A percentile compares a stretch with the other conserved stretches of the same genome.
These are phyloP conservation scores for Tuber indicum DNA, from an alignment of 495 filamentous ascomycete genomes.

Conservation along the genomic window DNA sequence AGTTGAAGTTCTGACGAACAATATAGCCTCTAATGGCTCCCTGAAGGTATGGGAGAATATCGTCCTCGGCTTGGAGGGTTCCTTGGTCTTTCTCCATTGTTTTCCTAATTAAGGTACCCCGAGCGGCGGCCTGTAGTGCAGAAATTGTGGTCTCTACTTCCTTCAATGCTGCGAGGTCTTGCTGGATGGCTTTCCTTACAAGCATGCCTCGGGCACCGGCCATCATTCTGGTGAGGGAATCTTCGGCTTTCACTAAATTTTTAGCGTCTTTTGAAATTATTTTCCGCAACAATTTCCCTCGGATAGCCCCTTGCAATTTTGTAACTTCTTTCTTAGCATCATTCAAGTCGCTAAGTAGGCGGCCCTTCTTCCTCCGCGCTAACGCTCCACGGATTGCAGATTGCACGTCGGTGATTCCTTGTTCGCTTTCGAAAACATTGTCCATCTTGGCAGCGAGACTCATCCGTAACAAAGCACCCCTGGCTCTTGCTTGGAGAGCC, in stretches of 20 bases:
- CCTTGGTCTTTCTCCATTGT: constrained; percentile 45
- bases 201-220: constrained; percentile 46
- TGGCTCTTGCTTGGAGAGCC: constrained; percentile 65
- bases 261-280: constrained; percentile 42
- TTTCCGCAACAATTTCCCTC: constrained; percentile 43
- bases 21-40: constrained; percentile 52
- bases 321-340: constrained; percentile 25
- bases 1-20: constrained; percentile 43
- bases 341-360: constrained; percentile 24
- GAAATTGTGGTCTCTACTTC: constrained; percentile 27
- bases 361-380: constrained; percentile 27
- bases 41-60: constrained; percentile 44
- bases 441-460: constrained; percentile 50
- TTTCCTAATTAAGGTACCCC: constrained; percentile 49
- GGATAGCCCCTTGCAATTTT: constrained; percentile 32
- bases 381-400: constrained; percentile 43
- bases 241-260: constrained; percentile 42
- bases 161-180: constrained; percentile 37
- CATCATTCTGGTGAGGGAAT: constrained; percentile 40
- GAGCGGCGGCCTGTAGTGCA: constrained; percentile 49
- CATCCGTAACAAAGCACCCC: constrained; percentile 54
- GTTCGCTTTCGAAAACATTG: constrained; percentile 44
- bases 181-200: constrained; percentile 39
- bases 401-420: constrained; percentile 25
- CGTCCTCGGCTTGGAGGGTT: constrained; percentile 31